Percentiles rank a stretch among this genome's conserved stretches.
These are phyloP conservation scores for Coccinonectria pachysandricola DNA, from an alignment of 2,329 filamentous ascomycete genomes.

Conservation along the genomic window DNA sequence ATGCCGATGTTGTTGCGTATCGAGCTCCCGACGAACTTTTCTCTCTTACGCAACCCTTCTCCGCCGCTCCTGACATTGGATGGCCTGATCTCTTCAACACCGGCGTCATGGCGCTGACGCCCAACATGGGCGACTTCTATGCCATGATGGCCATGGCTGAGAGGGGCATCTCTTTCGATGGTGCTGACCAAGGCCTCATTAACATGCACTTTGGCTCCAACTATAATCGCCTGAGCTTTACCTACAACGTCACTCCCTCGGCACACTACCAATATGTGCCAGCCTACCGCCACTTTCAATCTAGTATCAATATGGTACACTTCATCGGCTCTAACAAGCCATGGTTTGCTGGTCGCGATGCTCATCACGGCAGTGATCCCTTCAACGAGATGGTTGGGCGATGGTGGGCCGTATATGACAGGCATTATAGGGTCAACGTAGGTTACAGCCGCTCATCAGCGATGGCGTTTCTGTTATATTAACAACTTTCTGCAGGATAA, in stretches of 20 bases:
- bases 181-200: constrained; percentile 87
- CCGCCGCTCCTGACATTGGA: constrained; percentile 83
- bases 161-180: constrained; percentile 86
- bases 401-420: constrained; percentile 94
- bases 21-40: constrained; percentile 91
- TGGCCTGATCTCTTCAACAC: constrained; percentile 98
- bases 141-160: constrained; percentile 76
- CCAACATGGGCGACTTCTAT: constrained; percentile 80
- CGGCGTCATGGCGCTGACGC: constrained; percentile 87
- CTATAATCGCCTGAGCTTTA: constrained; percentile 84
- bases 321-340: constrained; percentile 92
- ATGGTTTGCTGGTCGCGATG: constrained; percentile 59
- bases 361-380: constrained; percentile 44
- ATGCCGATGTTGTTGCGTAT: constrained; percentile 86
- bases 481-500: too few relatives aligned
- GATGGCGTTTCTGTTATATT: too few relatives aligned
- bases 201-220: constrained; percentile 85
- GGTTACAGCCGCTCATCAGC: constrained; percentile 10
- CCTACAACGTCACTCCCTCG: constrained; percentile 94
- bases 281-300: constrained; percentile 87
- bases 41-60: constrained; percentile 47
- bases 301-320: constrained; percentile 80
- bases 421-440: constrained; percentile 59
- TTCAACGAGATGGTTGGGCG: constrained; percentile 76
- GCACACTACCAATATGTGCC: constrained; percentile 96